A percentile compares a stretch with the other conserved stretches of the same genome.
Conservation (phyloP, 768 basidiomycete genomes). For the Amanita thiersii region DNA sequence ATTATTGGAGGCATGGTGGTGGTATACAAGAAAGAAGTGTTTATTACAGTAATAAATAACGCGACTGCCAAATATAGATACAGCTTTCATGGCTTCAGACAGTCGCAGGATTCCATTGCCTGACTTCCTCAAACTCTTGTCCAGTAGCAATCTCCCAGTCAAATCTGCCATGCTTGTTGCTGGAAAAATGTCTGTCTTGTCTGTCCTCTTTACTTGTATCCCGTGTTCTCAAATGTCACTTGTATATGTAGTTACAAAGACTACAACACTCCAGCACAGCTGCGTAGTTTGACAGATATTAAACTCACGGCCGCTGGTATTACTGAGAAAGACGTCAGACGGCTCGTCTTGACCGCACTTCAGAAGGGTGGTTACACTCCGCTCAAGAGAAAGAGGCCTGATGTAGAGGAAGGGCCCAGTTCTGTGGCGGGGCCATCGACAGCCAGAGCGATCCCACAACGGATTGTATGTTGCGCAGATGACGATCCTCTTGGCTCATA, state of each 20-base stretch:
- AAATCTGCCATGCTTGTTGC: conserved; percentile 63
- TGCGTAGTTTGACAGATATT: conserved; percentile 49
- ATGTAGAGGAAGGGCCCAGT: conserved; percentile 10
- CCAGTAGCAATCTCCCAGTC: conserved; percentile 46
- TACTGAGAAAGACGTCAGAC: conserved; percentile 57
- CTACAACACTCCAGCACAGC: conserved; percentile 50
- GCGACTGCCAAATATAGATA: conserved; percentile 7
- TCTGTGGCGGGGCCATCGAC: conserved; percentile 7
- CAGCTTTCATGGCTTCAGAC: conserved; percentile 6
- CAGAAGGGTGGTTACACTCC: conserved; percentile 55
- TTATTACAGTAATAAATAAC: neutral
- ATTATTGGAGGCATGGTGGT: neutral
- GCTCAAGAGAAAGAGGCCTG: conserved; percentile 16
- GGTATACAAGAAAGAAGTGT: neutral
- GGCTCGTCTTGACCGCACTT: conserved; percentile 47
- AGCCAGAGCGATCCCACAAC: neutral
- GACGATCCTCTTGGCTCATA: neutral
- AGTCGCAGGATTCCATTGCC: conserved; percentile 51
- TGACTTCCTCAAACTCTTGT: conserved; percentile 59
- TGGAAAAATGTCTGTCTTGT: conserved; percentile 62
- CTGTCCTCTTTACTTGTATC: neutral
- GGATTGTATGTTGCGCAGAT: neutral
- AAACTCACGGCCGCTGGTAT: conserved; percentile 54
- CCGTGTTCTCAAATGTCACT: neutral
- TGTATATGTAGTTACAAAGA: conserved; percentile 55